phyloP scores from a whole-genome alignment of 805 yeast species.

The Zygosaccharomyces bailii region DNA sequence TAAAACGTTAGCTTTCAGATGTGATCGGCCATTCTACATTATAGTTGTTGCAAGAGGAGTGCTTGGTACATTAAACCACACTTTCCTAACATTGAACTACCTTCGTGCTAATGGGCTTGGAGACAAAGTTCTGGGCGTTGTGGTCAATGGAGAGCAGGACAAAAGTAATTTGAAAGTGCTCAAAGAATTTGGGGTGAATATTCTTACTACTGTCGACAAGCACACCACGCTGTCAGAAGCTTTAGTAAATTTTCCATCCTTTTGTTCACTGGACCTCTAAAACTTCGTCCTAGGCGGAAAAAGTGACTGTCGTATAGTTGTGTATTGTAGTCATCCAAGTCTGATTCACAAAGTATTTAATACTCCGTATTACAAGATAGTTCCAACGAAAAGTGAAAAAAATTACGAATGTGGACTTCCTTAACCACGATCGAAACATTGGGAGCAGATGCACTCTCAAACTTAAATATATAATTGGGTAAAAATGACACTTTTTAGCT shows the following conservation, averaged over 20 bases:
- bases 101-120: conserved; percentile 20
- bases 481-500: too few species aligned
- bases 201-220: conserved; percentile 38
- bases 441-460: background rate
- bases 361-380: background rate
- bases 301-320: background rate
- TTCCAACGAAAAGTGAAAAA: background rate
- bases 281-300: background rate
- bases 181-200: conserved; percentile 21
- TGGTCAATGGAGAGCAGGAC: conserved; percentile 29
- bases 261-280: background rate
- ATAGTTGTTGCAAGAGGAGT: conserved; percentile 32
- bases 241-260: conserved; percentile 11
- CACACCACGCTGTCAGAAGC: conserved; percentile 9
- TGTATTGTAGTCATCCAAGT: background rate
- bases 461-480: background rate
- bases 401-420: background rate
- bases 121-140: conserved; percentile 22
- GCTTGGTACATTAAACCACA: conserved; percentile 35
- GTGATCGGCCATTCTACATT: conserved; percentile 19
- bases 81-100: conserved; percentile 29
- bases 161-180: conserved; percentile 23
- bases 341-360: background rate
- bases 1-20: conserved; percentile 11
- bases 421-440: background rate